phyloP scores from a whole-genome alignment of 805 yeast genomes.

The Starmerella kuoi region DNA sequence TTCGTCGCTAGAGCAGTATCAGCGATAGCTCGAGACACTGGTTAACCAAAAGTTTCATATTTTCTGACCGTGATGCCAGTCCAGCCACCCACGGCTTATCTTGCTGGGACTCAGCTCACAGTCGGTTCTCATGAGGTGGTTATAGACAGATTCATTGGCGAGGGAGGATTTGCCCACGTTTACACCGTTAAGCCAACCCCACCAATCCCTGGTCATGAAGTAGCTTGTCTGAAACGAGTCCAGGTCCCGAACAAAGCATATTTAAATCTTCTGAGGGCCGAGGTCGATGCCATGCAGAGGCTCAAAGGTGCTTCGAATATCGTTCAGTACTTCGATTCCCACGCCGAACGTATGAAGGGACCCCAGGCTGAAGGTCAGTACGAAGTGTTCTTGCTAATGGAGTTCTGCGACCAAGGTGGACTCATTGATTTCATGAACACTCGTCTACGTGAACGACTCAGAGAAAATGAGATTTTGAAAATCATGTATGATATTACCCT shows the following conservation, averaged over 20 bases:
- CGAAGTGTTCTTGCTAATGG: constrained; percentile 89
- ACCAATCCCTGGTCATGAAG: constrained; percentile 38
- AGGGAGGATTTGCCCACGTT: constrained; percentile 93
- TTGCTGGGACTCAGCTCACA: constrained; percentile 63
- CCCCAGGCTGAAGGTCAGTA: constrained; percentile 37
- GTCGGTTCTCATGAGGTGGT: constrained; percentile 75
- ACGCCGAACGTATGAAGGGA: constrained; percentile 59
- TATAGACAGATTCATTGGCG: constrained; percentile 60
- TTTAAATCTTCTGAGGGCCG: constrained; percentile 73
- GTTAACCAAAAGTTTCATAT: not conserved
- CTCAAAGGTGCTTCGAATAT: constrained; percentile 65
- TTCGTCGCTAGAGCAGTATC: not conserved
- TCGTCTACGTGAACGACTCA: constrained; percentile 62
- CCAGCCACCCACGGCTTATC: constrained; percentile 36
- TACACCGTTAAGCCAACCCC: constrained; percentile 66
- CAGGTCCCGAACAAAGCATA: constrained; percentile 83
- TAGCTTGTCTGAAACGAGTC: constrained; percentile 86
- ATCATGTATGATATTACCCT: constrained; percentile 72
- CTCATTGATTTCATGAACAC: constrained; percentile 80
- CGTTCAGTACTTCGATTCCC: constrained; percentile 88
- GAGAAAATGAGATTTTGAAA: constrained; percentile 62
- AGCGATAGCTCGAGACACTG: not conserved
- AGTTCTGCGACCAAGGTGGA: constrained; percentile 77
- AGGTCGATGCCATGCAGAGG: constrained; percentile 94
- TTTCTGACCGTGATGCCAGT: constrained; percentile 12